Percentiles rank a stretch among this genome's conserved stretches.
Evolutionary conservation across 2,329 filamentous ascomycete genomes (phyloP).

Genomic region (Tolypocladium nubicola): DNA sequence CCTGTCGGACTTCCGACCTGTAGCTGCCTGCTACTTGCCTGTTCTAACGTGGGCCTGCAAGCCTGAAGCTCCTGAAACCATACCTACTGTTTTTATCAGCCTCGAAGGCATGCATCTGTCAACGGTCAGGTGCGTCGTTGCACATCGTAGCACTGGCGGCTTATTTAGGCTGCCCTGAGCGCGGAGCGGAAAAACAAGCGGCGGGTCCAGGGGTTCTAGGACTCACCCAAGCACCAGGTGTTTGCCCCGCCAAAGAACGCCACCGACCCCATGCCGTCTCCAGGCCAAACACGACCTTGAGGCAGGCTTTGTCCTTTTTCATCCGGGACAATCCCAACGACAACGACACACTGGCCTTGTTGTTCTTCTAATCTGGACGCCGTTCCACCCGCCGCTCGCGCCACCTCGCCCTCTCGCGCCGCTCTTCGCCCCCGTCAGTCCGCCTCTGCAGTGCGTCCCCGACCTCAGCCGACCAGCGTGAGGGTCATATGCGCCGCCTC

Average conservation of each 20-base stretch:
- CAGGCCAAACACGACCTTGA: slow-evolving; percentile 7
- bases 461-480: neutral
- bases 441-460: neutral
- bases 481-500: neutral
- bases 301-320: slow-evolving; percentile 16
- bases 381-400: neutral
- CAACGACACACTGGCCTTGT: neutral
- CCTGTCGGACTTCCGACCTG: neutral
- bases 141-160: neutral
- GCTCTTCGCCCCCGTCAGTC: neutral
- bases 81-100: neutral
- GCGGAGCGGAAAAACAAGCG: slow-evolving; percentile 19
- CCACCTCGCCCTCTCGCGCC: neutral
- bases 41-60: neutral
- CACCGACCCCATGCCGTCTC: slow-evolving; percentile 1
- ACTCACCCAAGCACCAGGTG: neutral
- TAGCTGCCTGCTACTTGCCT: neutral
- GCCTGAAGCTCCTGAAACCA: neutral
- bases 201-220: slow-evolving; percentile 6
- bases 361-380: neutral
- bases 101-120: too few species aligned
- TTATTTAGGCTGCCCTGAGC: neutral
- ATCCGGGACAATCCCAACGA: neutral
- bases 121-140: neutral
- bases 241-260: slow-evolving; percentile 19